A percentile compares a stretch with the other conserved stretches of the same genome.
These are phyloP conservation scores for Sporothrix brasiliensis DNA, from an alignment of 2,329 filamentous ascomycete genomes.

Conservation along the genomic window DNA sequence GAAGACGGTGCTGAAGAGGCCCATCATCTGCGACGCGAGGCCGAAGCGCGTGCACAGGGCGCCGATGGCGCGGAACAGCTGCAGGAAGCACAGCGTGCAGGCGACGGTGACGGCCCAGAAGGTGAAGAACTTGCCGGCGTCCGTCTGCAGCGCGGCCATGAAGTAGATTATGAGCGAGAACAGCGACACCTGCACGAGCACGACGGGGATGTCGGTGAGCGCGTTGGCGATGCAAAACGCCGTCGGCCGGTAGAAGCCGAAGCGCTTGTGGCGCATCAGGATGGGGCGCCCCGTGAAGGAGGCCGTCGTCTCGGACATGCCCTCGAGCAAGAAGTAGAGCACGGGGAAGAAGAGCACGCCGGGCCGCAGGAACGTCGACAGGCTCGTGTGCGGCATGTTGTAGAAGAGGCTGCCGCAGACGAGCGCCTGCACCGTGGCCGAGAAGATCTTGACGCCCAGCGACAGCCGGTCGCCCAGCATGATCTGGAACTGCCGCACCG, in stretches of 20 bases:
- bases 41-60: slow-evolving; percentile 63
- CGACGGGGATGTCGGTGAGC: slow-evolving; percentile 61
- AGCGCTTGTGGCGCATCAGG: slow-evolving; percentile 47
- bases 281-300: slow-evolving; percentile 56
- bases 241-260: slow-evolving; percentile 57
- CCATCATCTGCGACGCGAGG: slow-evolving; percentile 51
- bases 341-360: slow-evolving; percentile 56
- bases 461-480: slow-evolving; percentile 74
- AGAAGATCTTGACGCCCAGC: slow-evolving; percentile 77
- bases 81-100: slow-evolving; percentile 60
- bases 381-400: slow-evolving; percentile 60
- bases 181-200: slow-evolving; percentile 65
- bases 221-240: slow-evolving; percentile 61
- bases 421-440: slow-evolving; percentile 71
- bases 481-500: slow-evolving; percentile 76
- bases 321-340: slow-evolving; percentile 64
- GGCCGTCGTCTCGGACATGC: slow-evolving; percentile 68
- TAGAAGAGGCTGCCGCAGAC: slow-evolving; percentile 82
- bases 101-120: slow-evolving; percentile 64
- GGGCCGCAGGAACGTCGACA: slow-evolving; percentile 63
- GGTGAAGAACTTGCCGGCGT: slow-evolving; percentile 69
- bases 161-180: slow-evolving; percentile 78
- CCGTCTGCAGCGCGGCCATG: slow-evolving; percentile 70
- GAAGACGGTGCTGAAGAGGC: slow-evolving; percentile 61
- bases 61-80: slow-evolving; percentile 62